Conservation (phyloP, 768 basidiomycete genomes). For the Xerocomellus chrysenteron region DNA sequence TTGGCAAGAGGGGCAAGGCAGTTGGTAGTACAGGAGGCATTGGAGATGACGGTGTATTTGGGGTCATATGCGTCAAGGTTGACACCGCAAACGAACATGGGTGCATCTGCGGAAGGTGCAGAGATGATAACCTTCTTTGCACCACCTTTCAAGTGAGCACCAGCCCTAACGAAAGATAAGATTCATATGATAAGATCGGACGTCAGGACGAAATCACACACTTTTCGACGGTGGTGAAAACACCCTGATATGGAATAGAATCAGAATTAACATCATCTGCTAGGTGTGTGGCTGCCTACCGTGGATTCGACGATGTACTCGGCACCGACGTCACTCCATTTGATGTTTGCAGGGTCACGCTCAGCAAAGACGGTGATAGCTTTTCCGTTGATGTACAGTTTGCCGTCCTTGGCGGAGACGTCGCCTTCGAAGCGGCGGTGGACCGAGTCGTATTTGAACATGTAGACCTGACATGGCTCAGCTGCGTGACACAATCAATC, state of each 20-base stretch:
- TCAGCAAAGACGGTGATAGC: conserved; percentile 77
- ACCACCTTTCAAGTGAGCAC: conserved; percentile 93
- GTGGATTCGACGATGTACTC: conserved; percentile 97
- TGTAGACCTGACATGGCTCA: conserved; percentile 68
- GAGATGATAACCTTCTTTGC: conserved; percentile 99
- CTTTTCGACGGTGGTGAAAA: conserved; percentile 96
- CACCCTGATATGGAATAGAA: conserved; percentile 54
- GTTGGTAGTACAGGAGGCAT: conserved; percentile 99
- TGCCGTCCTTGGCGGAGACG: conserved; percentile 80
- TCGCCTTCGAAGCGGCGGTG: conserved; percentile 91
- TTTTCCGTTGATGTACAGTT: conserved; percentile 84
- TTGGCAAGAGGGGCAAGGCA: conserved; percentile 99
- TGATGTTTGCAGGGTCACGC: conserved; percentile 83
- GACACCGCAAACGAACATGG: conserved; percentile 94
- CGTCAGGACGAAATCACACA: conserved; percentile 29
- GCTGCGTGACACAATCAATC: neutral
- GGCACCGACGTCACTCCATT: conserved; percentile 79
- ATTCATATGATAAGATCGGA: conserved; percentile 1
- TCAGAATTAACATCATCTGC: neutral
- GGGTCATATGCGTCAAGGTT: conserved; percentile 92
- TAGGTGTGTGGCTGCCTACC: conserved; percentile 40
- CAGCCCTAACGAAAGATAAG: conserved; percentile 53
- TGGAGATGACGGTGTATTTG: conserved; percentile 91
- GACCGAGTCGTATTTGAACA: conserved; percentile 97
- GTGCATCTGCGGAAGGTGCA: conserved; percentile 95